A percentile compares a stretch with the other conserved stretches of the same genome.
Evolutionary conservation across 1,284 basidiomycete genomes (phyloP).

Genomic region (Rhodotorula sp.): DNA sequence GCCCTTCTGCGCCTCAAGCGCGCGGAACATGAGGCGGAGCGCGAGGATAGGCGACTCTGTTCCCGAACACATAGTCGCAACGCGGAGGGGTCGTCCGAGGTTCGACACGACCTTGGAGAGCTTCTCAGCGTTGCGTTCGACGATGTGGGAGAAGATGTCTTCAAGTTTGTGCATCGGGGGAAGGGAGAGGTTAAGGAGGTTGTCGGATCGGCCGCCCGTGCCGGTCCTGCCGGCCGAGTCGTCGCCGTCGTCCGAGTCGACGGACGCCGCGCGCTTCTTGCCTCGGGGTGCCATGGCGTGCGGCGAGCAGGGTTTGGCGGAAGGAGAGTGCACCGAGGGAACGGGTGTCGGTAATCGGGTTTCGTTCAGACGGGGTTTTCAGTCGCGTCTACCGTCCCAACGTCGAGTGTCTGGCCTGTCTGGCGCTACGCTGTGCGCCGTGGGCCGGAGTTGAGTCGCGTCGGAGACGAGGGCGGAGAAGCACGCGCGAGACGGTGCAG

Average conservation of each 20-base stretch:
- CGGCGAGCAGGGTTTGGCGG: no score
- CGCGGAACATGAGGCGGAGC: slow-evolving; percentile 72
- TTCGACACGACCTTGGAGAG: slow-evolving; percentile 67
- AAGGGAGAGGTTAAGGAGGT: slow-evolving; percentile 46
- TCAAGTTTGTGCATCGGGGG: slow-evolving; percentile 81
- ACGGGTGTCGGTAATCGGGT: no score
- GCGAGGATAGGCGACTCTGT: slow-evolving; percentile 92
- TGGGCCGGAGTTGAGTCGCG: not conserved
- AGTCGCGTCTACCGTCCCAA: no score
- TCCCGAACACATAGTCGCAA: slow-evolving; percentile 89
- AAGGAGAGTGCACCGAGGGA: not conserved
- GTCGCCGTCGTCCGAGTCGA: slow-evolving; percentile 1
- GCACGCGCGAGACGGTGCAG: not conserved
- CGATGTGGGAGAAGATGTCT: slow-evolving; percentile 80
- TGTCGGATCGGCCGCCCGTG: not conserved
- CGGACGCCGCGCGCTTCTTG: not conserved
- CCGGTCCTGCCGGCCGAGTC: not conserved
- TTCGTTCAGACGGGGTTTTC: no score
- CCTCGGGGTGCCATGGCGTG: not conserved
- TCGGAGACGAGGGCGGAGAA: not conserved
- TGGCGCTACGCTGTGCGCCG: no score
- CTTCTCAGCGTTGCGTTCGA: slow-evolving; percentile 60
- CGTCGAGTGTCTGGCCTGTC: no score
- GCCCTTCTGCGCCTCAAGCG: slow-evolving; percentile 67
- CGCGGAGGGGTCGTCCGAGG: slow-evolving; percentile 74